phyloP scores from a whole-genome alignment of 116 monocot species.

The Posidonia oceanica region DNA sequence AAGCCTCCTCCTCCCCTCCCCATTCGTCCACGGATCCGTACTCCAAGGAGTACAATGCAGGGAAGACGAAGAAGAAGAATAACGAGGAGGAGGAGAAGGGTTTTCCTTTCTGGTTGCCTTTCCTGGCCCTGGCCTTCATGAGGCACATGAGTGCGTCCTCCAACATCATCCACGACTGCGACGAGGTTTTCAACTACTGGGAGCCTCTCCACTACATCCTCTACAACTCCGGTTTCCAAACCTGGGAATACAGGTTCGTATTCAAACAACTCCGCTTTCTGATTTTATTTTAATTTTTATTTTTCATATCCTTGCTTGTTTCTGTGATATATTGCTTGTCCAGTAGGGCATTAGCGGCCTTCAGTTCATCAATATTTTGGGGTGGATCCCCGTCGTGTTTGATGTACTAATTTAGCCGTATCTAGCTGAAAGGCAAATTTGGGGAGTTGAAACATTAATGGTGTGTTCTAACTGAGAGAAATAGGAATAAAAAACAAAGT shows the following conservation, averaged over 20 bases:
- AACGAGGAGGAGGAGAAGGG: constrained; percentile 15
- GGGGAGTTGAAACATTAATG: too few species aligned
- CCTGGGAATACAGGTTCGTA: constrained; percentile 92
- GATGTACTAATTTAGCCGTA: too few species aligned
- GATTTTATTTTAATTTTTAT: too few species aligned
- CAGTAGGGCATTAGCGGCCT: too few species aligned
- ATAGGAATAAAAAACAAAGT: too few species aligned
- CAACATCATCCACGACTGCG: constrained; percentile 96
- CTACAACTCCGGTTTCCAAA: constrained; percentile 96
- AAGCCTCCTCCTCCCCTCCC: neutral
- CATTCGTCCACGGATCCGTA: constrained; percentile 28
- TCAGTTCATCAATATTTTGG: too few species aligned
- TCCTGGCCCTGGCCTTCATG: constrained; percentile 46
- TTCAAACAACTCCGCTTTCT: neutral
- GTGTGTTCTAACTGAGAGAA: too few species aligned
- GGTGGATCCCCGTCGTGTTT: too few species aligned
- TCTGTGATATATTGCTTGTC: neutral
- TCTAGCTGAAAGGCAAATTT: too few species aligned
- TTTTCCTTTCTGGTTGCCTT: constrained; percentile 51
- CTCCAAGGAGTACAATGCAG: constrained; percentile 56
- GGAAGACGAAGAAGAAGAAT: constrained; percentile 15
- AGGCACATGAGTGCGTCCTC: constrained; percentile 94
- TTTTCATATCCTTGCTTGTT: neutral
- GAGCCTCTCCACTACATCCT: constrained; percentile 93
- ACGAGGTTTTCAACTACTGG: constrained; percentile 99